A percentile compares a stretch with the other conserved stretches of the same genome.
phyloP scores from a whole-genome alignment of 371 early-diverging fungal species.

The Haplosporangium sp. region DNA sequence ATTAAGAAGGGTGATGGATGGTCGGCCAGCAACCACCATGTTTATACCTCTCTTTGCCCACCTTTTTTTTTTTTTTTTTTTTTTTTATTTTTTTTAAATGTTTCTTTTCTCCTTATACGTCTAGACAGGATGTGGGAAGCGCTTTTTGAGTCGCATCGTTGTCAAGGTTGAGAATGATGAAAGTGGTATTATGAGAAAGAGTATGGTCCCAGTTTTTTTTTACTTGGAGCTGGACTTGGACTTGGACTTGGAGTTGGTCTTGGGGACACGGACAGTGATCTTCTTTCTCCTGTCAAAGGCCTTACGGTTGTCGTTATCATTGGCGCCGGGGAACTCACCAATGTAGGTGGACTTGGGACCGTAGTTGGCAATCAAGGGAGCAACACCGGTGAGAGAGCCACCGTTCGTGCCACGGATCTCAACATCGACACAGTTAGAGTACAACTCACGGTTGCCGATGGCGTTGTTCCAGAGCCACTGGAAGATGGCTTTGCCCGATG shows the following conservation, averaged over 20 bases:
- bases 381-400: constrained; percentile 58
- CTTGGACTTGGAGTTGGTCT: background rate
- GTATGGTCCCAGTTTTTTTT: background rate
- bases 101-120: background rate
- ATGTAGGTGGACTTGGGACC: constrained; percentile 52
- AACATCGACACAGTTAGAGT: constrained; percentile 76
- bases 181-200: too few species aligned
- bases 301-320: constrained; percentile 14
- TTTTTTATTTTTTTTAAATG: background rate
- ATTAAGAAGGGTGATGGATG: background rate
- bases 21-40: too few species aligned
- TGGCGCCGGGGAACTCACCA: constrained; percentile 57
- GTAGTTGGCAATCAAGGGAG: constrained; percentile 66
- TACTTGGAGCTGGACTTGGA: background rate
- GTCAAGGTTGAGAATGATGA: too few species aligned
- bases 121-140: background rate
- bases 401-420: constrained; percentile 58
- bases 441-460: constrained; percentile 72
- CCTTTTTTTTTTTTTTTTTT: background rate
- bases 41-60: too few species aligned
- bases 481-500: constrained; percentile 58
- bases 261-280: constrained; percentile 24
- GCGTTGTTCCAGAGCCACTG: constrained; percentile 63
- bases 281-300: constrained; percentile 30
- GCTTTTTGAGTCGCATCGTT: background rate